Evolutionary conservation across 2,329 filamentous ascomycete species (phyloP).

Genomic region (Penicillium sp.): DNA sequence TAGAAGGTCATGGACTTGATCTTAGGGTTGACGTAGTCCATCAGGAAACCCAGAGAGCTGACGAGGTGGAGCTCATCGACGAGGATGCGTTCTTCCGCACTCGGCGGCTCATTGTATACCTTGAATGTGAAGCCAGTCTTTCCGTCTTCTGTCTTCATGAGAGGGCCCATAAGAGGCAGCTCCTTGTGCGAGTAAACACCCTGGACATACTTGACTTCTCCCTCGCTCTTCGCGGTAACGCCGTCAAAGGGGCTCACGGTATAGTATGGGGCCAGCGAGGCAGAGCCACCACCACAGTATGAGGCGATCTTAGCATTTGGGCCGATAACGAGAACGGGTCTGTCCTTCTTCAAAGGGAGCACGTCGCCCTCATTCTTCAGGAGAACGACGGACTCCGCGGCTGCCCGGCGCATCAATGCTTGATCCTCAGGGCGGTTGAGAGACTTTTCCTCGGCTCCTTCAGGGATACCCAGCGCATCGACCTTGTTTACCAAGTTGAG

Average conservation of each 20-base stretch:
- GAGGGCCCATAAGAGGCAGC: slow-evolving; percentile 59
- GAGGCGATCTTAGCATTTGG: slow-evolving; percentile 54
- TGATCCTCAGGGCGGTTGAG: slow-evolving; percentile 64
- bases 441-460: slow-evolving; percentile 57
- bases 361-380: slow-evolving; percentile 69
- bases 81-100: slow-evolving; percentile 48
- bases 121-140: slow-evolving; percentile 63
- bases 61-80: slow-evolving; percentile 55
- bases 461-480: slow-evolving; percentile 56
- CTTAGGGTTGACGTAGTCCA: slow-evolving; percentile 59
- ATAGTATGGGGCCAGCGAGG: slow-evolving; percentile 53
- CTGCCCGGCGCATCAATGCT: slow-evolving; percentile 64
- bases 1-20: slow-evolving; percentile 59
- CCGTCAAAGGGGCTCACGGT: slow-evolving; percentile 49
- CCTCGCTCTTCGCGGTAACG: slow-evolving; percentile 39
- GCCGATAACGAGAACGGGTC: slow-evolving; percentile 56
- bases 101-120: slow-evolving; percentile 62
- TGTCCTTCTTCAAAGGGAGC: slow-evolving; percentile 57
- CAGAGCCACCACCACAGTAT: slow-evolving; percentile 66
- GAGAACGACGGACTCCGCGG: slow-evolving; percentile 70
- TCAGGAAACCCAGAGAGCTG: slow-evolving; percentile 50
- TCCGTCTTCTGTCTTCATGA: slow-evolving; percentile 56
- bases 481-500: slow-evolving; percentile 63
- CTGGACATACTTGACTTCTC: slow-evolving; percentile 54
- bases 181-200: slow-evolving; percentile 68